Evolutionary conservation across 2,329 filamentous ascomycete species (phyloP).

Genomic region (Arachnomyces sp.): DNA sequence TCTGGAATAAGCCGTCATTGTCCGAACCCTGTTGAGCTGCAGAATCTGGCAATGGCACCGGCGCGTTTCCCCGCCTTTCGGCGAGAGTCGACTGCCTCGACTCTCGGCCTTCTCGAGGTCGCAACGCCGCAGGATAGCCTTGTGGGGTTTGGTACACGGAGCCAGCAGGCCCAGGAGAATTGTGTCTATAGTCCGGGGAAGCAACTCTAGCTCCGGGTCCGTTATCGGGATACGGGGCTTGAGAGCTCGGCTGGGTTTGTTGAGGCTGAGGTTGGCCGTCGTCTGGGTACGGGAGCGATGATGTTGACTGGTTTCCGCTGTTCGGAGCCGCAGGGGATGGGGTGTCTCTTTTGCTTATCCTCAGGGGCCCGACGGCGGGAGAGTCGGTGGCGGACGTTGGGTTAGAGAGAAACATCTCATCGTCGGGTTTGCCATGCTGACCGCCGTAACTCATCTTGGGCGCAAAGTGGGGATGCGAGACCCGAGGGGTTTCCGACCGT

Average conservation of each 20-base stretch:
- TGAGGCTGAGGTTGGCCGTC: slow-evolving; percentile 42
- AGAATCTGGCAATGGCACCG: slow-evolving; percentile 76
- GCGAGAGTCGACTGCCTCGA: slow-evolving; percentile 57
- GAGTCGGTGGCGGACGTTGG: slow-evolving; percentile 50
- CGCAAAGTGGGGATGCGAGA: slow-evolving; percentile 2
- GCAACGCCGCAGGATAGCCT: slow-evolving; percentile 35
- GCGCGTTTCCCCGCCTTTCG: slow-evolving; percentile 65
- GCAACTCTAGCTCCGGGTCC: slow-evolving; percentile 14
- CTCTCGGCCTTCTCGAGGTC: slow-evolving; percentile 43
- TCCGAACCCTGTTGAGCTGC: slow-evolving; percentile 68
- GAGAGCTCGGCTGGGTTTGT: slow-evolving; percentile 26
- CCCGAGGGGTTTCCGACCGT: too few species aligned
- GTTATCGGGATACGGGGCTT: slow-evolving; percentile 28
- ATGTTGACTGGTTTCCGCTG: slow-evolving; percentile 47
- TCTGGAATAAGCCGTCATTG: slow-evolving; percentile 72
- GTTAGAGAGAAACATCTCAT: slow-evolving; percentile 70
- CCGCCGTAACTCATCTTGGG: slow-evolving; percentile 38
- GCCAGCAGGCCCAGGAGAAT: slow-evolving; percentile 22
- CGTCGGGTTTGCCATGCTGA: slow-evolving; percentile 61
- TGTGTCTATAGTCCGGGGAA: slow-evolving; percentile 16
- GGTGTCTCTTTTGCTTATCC: slow-evolving; percentile 73
- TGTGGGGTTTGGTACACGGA: slow-evolving; percentile 20
- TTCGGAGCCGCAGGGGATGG: slow-evolving; percentile 44
- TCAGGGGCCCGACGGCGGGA: slow-evolving; percentile 73
- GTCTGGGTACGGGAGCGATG: slow-evolving; percentile 64